Conservation (phyloP, 768 basidiomycete species). For the Kwoniella shandongensis region DNA sequence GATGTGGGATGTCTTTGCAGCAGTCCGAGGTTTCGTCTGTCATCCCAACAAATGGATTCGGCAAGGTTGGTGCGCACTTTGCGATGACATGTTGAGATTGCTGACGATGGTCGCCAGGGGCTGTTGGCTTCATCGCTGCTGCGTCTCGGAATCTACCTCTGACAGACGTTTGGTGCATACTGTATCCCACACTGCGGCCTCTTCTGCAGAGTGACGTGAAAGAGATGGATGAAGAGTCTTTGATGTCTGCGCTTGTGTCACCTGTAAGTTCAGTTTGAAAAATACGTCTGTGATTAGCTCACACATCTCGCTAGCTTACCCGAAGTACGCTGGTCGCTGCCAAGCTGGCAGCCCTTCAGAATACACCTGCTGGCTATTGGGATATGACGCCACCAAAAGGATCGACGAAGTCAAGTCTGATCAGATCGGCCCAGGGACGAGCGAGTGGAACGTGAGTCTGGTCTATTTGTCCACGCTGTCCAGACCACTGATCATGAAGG, state of each 20-base stretch:
- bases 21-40: constrained; percentile 78
- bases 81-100: background rate
- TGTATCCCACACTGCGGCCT: constrained; percentile 86
- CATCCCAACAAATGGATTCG: constrained; percentile 96
- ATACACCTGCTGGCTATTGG: constrained; percentile 80
- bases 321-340: constrained; percentile 81
- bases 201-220: constrained; percentile 80
- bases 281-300: background rate
- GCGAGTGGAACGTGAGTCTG: constrained; percentile 20
- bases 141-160: constrained; percentile 75
- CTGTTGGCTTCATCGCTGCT: constrained; percentile 82
- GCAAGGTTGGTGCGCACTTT: constrained; percentile 61
- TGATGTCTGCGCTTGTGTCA: constrained; percentile 74
- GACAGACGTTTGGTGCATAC: constrained; percentile 94
- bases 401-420: constrained; percentile 21
- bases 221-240: constrained; percentile 67
- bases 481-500: no score
- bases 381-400: constrained; percentile 55
- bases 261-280: constrained; percentile 63
- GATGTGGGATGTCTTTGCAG: constrained; percentile 95
- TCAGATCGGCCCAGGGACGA: constrained; percentile 16
- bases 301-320: constrained; percentile 55
- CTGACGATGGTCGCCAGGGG: constrained; percentile 59
- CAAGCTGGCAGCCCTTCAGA: constrained; percentile 81
- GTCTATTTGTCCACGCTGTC: background rate